phyloP scores from a whole-genome alignment of 2,329 filamentous ascomycete species.

The Furcasterigmium sp. region DNA sequence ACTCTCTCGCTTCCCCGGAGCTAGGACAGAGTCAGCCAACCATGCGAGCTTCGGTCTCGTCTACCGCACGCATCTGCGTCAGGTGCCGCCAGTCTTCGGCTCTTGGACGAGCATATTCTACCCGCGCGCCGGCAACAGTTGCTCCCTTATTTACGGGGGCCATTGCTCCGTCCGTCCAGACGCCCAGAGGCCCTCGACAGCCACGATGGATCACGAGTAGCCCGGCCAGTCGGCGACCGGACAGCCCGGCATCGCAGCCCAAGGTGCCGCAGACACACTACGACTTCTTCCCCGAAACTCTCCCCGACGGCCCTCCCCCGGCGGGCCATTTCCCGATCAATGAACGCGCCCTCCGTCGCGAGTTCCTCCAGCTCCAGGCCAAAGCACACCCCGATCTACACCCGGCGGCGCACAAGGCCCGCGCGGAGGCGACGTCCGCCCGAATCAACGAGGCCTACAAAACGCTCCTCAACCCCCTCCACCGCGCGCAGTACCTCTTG shows the following conservation, averaged over 20 bases:
- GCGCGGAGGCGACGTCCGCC: conserved; percentile 73
- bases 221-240: conserved; percentile 1
- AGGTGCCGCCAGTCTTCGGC: conserved; percentile 23
- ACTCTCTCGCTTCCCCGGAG: too few species aligned
- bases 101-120: conserved; percentile 7
- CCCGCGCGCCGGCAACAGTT: conserved; percentile 3
- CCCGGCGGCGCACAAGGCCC: conserved; percentile 44
- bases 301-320: conserved; percentile 75
- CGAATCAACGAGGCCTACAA: conserved; percentile 89
- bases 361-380: conserved; percentile 82
- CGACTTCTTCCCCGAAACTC: conserved; percentile 77
- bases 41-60: conserved; percentile 20
- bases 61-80: conserved; percentile 23
- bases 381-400: conserved; percentile 69
- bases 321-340: conserved; percentile 71
- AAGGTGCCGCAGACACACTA: conserved; percentile 59
- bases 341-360: conserved; percentile 63
- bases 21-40: not conserved
- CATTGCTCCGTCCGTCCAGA: not conserved
- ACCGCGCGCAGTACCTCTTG: conserved; percentile 85
- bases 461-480: conserved; percentile 72
- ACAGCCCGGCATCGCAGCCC: conserved; percentile 1
- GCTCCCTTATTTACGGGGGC: not conserved
- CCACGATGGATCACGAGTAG: conserved; percentile 8
- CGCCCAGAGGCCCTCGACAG: not conserved